Evolutionary conservation across 2,329 filamentous ascomycete genomes (phyloP).

Genomic region (Aspergillus persii): DNA sequence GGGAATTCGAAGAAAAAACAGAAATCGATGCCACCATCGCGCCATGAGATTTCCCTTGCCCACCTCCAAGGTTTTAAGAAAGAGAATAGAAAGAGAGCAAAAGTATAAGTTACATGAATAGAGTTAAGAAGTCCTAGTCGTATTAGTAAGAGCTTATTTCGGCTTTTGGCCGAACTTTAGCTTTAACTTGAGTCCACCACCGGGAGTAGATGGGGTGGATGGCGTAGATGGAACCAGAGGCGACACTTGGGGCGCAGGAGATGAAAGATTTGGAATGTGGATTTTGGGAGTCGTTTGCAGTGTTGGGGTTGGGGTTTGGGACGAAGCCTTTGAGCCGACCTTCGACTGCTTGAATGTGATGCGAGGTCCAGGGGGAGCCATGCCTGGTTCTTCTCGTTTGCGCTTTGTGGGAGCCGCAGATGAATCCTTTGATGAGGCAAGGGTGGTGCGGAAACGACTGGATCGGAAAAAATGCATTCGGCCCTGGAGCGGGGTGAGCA

Average conservation of each 20-base stretch:
- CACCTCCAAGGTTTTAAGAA: conserved; percentile 6
- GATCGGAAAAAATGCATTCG: conserved; percentile 45
- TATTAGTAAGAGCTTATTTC: conserved; percentile 23
- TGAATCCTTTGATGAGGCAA: conserved; percentile 30
- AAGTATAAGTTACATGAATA: conserved; percentile 17
- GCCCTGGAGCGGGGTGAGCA: conserved; percentile 27
- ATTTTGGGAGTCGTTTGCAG: conserved; percentile 29
- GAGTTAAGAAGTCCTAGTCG: background rate
- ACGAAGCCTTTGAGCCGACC: conserved; percentile 25
- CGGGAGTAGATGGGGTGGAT: conserved; percentile 32
- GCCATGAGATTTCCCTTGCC: conserved; percentile 16
- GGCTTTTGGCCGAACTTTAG: conserved; percentile 37
- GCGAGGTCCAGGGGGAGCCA: conserved; percentile 34
- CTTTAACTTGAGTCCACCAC: conserved; percentile 43
- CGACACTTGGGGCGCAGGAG: conserved; percentile 28
- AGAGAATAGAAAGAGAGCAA: background rate
- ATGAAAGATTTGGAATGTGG: conserved; percentile 32
- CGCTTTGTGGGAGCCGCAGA: conserved; percentile 29
- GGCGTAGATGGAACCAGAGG: conserved; percentile 26
- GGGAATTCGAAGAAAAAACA: conserved; percentile 11
- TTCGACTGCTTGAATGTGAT: conserved; percentile 46
- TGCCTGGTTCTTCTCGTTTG: conserved; percentile 40
- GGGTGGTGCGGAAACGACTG: conserved; percentile 37
- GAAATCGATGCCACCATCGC: conserved; percentile 14
- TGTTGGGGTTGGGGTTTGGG: conserved; percentile 18